Percentiles rank a stretch among this genome's conserved stretches.
phyloP scores from a whole-genome alignment of 176 grass and related monocot genomes.

The Phoenix roebelenii region DNA sequence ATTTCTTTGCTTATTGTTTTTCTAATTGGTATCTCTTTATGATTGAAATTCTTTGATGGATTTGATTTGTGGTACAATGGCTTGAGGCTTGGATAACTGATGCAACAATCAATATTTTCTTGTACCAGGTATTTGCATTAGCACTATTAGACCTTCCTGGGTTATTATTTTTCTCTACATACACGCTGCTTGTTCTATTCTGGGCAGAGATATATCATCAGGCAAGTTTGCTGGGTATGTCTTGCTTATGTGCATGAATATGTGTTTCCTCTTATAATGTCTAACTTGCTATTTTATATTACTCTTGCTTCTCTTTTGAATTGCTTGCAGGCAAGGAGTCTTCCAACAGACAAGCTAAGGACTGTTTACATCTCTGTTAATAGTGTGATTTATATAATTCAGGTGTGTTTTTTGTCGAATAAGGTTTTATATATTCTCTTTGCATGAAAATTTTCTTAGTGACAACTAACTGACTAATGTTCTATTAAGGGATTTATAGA shows the following conservation, averaged over 20 bases:
- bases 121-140: conserved; percentile 54
- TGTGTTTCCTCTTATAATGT: neutral
- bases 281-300: conserved; percentile 6
- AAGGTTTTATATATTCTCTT: no score
- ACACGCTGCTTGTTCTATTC: conserved; percentile 85
- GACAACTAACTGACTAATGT: no score
- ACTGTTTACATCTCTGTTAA: conserved; percentile 52
- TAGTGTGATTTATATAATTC: conserved; percentile 57
- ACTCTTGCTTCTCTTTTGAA: neutral
- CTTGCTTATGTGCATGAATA: no score
- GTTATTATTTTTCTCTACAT: conserved; percentile 86
- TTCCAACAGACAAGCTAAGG: conserved; percentile 68
- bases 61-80: no score
- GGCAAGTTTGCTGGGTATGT: conserved; percentile 22
- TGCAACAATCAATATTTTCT: neutral
- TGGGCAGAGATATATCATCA: conserved; percentile 99
- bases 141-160: conserved; percentile 68
- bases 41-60: no score
- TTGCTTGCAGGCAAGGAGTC: conserved; percentile 51
- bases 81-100: no score
- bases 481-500: no score
- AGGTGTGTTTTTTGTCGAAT: conserved; percentile 33
- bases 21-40: no score
- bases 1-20: no score
- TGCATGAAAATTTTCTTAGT: no score